phyloP scores from a whole-genome alignment of 1,284 basidiomycete genomes.

The Sporisorium graminicola region DNA sequence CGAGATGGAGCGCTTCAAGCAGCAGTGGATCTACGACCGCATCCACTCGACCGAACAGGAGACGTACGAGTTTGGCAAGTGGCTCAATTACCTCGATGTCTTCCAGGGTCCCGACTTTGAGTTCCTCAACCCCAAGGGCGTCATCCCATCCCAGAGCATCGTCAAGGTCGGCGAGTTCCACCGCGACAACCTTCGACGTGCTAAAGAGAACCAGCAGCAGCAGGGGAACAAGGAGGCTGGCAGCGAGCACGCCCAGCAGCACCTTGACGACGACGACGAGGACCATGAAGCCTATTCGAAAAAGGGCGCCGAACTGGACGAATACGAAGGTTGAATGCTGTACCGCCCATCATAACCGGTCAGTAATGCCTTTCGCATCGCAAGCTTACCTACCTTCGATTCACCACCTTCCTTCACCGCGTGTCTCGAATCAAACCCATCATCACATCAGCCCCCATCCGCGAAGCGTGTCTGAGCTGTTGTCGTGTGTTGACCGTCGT shows the following conservation, averaged over 20 bases:
- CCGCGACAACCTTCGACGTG: slow-evolving; percentile 76
- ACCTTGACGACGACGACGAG: slow-evolving; percentile 67
- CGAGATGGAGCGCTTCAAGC: slow-evolving; percentile 64
- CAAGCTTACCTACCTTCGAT: not conserved
- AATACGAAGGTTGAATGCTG: slow-evolving; percentile 42
- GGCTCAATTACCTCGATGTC: slow-evolving; percentile 69
- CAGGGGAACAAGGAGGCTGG: slow-evolving; percentile 60
- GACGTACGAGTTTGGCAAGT: slow-evolving; percentile 74
- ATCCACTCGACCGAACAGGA: slow-evolving; percentile 79
- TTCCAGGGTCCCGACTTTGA: slow-evolving; percentile 65
- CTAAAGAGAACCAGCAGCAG: not conserved
- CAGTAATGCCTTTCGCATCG: too few species aligned
- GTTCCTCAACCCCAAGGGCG: slow-evolving; percentile 70
- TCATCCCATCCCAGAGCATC: slow-evolving; percentile 68
- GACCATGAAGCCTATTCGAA: slow-evolving; percentile 73
- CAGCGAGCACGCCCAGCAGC: slow-evolving; percentile 39
- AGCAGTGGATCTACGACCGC: slow-evolving; percentile 65
- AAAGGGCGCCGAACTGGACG: slow-evolving; percentile 76
- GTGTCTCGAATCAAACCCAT: not conserved
- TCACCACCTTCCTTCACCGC: not conserved
- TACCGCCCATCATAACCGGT: too few species aligned
- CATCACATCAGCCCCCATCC: not conserved
- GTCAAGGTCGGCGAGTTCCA: slow-evolving; percentile 74
- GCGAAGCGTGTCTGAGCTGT: not conserved
- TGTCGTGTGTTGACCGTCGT: not conserved